Evolutionary conservation across 2,329 filamentous ascomycete genomes (phyloP).

Genomic region (Gaeumannomyces tritici): DNA sequence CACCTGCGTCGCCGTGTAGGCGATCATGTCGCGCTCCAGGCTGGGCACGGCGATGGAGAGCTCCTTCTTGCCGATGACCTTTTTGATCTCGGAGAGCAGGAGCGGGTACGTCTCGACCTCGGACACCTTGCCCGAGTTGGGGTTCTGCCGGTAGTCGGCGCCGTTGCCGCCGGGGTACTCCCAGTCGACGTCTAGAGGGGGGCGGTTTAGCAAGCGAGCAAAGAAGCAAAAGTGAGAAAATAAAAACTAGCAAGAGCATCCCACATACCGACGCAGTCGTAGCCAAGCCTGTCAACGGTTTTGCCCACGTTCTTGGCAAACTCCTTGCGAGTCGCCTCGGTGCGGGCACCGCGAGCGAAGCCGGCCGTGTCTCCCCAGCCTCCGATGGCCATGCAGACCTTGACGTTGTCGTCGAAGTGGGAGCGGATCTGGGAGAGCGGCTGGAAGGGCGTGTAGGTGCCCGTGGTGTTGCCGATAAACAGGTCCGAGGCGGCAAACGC

Average conservation of each 20-base stretch:
- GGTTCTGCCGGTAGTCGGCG: slow-evolving; percentile 55
- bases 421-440: slow-evolving; percentile 37
- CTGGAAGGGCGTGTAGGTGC: slow-evolving; percentile 42
- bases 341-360: slow-evolving; percentile 40
- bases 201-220: not conserved
- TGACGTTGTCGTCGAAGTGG: slow-evolving; percentile 41
- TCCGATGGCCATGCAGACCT: slow-evolving; percentile 55
- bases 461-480: slow-evolving; percentile 27
- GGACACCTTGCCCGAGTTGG: slow-evolving; percentile 49
- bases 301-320: slow-evolving; percentile 50
- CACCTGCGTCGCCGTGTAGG: slow-evolving; percentile 48
- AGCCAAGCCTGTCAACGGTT: slow-evolving; percentile 43
- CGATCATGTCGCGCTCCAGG: slow-evolving; percentile 55
- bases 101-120: slow-evolving; percentile 56
- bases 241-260: not conserved
- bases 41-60: slow-evolving; percentile 63
- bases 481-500: slow-evolving; percentile 43
- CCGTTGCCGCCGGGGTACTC: slow-evolving; percentile 59
- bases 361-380: slow-evolving; percentile 55
- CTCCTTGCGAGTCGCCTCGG: slow-evolving; percentile 31
- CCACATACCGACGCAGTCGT: slow-evolving; percentile 49
- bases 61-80: slow-evolving; percentile 41
- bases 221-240: not conserved
- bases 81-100: slow-evolving; percentile 48
- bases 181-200: slow-evolving; percentile 56